Evolutionary conservation across 2,329 filamentous ascomycete species (phyloP), one percentile per base, ranked within the genome.

Genomic region (Colletotrichum melonis): DNA sequence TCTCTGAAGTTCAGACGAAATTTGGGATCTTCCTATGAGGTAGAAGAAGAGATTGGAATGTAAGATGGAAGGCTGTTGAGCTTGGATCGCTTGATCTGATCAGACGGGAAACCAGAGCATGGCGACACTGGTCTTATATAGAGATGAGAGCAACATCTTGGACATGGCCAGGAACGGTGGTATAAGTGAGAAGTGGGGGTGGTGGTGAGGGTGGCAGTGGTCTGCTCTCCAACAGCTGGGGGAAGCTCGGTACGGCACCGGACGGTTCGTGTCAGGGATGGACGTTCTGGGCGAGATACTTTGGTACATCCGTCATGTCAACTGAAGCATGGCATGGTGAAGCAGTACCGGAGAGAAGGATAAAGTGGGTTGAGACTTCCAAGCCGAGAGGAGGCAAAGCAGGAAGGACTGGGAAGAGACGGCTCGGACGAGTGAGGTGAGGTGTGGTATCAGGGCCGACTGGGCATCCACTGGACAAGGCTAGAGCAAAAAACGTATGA

Each of bases 401-500:
- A 46, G 26, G 54, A 63, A 9, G 19, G 57, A 52, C 49, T 49
- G 67, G n/a, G 49, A 56, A 28, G 26, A 49, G 35, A 42, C 38
- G 38, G 7, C 38, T 42, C 38, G 2, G 35, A 63, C 26, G 32
- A 56, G 63, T 59, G 55, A 69, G 66, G 66, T 73, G 70, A 49
- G 67, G 52, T 62, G 67, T 62, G 32, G 71, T 66, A 73, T 66
- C 71, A 73, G 71, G 62, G 67, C 67, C 56, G 71, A 73, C 35
- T 66, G 67, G 2, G 62, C 71, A 73, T 66, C 67, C 71, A 66
- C 60, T 65, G 67, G 59, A 30, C 62, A 66, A 70, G 35, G 60
- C 67, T 55, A 66, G 55, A 73, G 70, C 46, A 62, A 71, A 71
- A 70, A 73, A 73, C 71, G 71, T 73, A 73, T 65, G 71, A 73